phyloP scores from a whole-genome alignment of 2,329 filamentous ascomycete species.

The Colletotrichum tanaceti region DNA sequence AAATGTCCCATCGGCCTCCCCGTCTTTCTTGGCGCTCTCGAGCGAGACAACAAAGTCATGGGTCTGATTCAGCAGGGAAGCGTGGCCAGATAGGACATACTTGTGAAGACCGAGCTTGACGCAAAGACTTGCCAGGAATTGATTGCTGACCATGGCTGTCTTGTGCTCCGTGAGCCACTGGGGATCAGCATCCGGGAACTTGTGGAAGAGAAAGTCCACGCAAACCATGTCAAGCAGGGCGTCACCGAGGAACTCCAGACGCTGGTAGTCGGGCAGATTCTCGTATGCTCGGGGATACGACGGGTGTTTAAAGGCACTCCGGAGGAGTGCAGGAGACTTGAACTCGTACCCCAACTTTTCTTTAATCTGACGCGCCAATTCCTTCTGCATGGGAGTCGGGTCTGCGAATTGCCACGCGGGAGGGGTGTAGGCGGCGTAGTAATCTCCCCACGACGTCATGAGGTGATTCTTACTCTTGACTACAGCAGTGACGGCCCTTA shows the following conservation, averaged over 20 bases:
- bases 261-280: constrained; percentile 87
- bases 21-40: constrained; percentile 58
- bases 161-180: constrained; percentile 99
- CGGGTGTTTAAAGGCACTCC: constrained; percentile 89
- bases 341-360: constrained; percentile 72
- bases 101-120: constrained; percentile 82
- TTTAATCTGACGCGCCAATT: constrained; percentile 74
- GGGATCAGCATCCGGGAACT: constrained; percentile 82
- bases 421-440: constrained; percentile 73
- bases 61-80: constrained; percentile 58
- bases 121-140: constrained; percentile 86
- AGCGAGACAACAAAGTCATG: constrained; percentile 69
- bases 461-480: constrained; percentile 77
- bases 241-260: constrained; percentile 92
- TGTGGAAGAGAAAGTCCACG: constrained; percentile 83
- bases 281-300: constrained; percentile 82
- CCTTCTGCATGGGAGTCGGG: constrained; percentile 73
- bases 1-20: constrained; percentile 50
- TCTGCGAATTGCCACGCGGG: constrained; percentile 76
- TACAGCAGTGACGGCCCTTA: constrained; percentile 74
- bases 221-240: constrained; percentile 87
- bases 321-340: constrained; percentile 77
- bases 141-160: constrained; percentile 99
- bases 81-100: constrained; percentile 71
- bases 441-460: constrained; percentile 78